These are phyloP conservation scores for Massarina eburnea DNA, from an alignment of 2,329 filamentous ascomycete species.

Conservation along the genomic window DNA sequence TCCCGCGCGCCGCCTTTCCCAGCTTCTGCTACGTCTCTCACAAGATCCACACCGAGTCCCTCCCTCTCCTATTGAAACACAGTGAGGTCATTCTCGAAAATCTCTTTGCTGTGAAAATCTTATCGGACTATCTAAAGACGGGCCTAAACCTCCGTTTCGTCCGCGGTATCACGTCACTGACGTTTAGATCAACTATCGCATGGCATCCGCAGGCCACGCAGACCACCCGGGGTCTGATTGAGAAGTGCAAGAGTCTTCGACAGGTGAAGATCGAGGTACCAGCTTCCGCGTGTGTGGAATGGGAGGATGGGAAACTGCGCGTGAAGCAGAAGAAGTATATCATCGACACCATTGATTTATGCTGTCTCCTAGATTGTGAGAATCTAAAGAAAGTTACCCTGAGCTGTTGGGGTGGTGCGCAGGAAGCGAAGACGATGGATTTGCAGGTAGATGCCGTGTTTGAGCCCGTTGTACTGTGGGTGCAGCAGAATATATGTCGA, in stretches of 20 bases:
- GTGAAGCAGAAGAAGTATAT: slow-evolving; percentile 4
- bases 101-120: background rate
- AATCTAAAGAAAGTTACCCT: slow-evolving; percentile 5
- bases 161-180: background rate
- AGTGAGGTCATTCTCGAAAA: background rate
- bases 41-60: background rate
- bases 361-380: slow-evolving; percentile 5
- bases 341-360: slow-evolving; percentile 3
- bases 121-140: background rate
- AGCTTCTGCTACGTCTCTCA: slow-evolving; percentile 3
- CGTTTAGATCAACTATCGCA: background rate
- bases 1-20: background rate
- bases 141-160: background rate
- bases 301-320: background rate
- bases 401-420: background rate
- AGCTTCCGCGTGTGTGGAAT: background rate
- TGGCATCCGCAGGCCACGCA: slow-evolving; percentile 5
- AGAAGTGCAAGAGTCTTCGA: background rate
- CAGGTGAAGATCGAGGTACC: slow-evolving; percentile 1
- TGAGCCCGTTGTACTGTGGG: slow-evolving; percentile 5
- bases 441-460: slow-evolving; percentile 1
- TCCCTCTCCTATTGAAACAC: background rate
- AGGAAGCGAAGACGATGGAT: background rate
- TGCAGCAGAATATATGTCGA: slow-evolving; percentile 1
- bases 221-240: background rate